These are phyloP conservation scores for Trichosporon faecale DNA, from an alignment of 1,284 basidiomycete genomes.

Conservation along the genomic window DNA sequence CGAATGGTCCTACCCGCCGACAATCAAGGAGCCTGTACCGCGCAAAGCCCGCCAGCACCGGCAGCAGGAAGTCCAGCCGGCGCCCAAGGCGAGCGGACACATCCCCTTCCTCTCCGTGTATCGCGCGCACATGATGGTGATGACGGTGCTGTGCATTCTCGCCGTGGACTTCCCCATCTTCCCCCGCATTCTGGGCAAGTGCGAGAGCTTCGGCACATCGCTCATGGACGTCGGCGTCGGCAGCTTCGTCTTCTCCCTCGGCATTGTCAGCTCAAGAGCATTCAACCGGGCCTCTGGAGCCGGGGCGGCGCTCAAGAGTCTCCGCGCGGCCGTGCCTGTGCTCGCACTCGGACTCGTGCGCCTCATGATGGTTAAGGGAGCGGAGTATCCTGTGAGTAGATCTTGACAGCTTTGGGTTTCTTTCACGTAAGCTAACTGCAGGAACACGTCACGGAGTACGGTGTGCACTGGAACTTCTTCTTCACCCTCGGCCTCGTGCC, in stretches of 20 bases:
- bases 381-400: constrained; percentile 80
- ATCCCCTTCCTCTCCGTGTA: constrained; percentile 74
- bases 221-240: constrained; percentile 94
- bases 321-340: constrained; percentile 66
- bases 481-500: constrained; percentile 84
- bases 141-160: constrained; percentile 86
- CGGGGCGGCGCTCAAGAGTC: constrained; percentile 34
- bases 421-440: constrained; percentile 47
- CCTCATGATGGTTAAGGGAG: constrained; percentile 83
- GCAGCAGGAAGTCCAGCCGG: neutral
- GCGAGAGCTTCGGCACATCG: constrained; percentile 90
- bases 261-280: constrained; percentile 70
- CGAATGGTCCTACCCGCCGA: neutral
- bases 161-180: constrained; percentile 96
- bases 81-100: constrained; percentile 11
- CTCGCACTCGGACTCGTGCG: constrained; percentile 72
- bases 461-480: constrained; percentile 99
- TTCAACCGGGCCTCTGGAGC: constrained; percentile 13
- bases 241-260: constrained; percentile 77
- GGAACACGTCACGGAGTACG: constrained; percentile 97
- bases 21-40: neutral
- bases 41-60: neutral
- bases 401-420: neutral
- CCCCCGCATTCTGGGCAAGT: constrained; percentile 83
- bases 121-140: constrained; percentile 89